These are phyloP conservation scores for Saccharomyces hybrid DNA, from an alignment of 1,139 yeast genomes.

Conservation along the genomic window DNA sequence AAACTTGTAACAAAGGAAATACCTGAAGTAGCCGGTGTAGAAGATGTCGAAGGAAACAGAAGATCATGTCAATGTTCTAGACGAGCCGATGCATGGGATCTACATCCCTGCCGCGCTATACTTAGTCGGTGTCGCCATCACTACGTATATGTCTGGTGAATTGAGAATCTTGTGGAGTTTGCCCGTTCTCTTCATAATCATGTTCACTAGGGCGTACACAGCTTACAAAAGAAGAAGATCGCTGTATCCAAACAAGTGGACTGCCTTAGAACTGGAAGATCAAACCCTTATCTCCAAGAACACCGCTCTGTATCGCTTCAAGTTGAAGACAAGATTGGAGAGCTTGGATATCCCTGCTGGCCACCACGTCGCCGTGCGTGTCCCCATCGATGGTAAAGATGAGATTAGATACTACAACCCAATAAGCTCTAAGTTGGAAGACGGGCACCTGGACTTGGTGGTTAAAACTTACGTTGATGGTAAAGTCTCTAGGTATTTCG, in stretches of 20 bases:
- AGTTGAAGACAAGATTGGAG: slow-evolving; percentile 52
- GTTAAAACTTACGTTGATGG: slow-evolving; percentile 70
- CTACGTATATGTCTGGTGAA: slow-evolving; percentile 37
- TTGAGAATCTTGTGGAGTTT: slow-evolving; percentile 42
- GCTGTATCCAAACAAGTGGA: slow-evolving; percentile 48
- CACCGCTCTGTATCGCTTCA: slow-evolving; percentile 67
- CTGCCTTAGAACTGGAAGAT: slow-evolving; percentile 58
- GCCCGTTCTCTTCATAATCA: slow-evolving; percentile 26
- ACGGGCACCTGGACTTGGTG: slow-evolving; percentile 66
- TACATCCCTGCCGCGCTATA: slow-evolving; percentile 59
- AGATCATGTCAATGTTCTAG: slow-evolving; percentile 39
- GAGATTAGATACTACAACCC: slow-evolving; percentile 67
- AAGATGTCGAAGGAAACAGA: slow-evolving; percentile 19
- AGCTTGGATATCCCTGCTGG: slow-evolving; percentile 63
- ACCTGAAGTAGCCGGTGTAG: not conserved
- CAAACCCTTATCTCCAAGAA: slow-evolving; percentile 63
- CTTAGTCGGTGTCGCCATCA: slow-evolving; percentile 52
- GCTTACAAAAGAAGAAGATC: slow-evolving; percentile 44
- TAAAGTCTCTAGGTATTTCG: slow-evolving; percentile 56
- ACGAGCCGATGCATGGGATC: slow-evolving; percentile 64
- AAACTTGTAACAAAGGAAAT: not conserved
- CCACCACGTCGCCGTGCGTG: slow-evolving; percentile 55
- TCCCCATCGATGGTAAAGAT: slow-evolving; percentile 50
- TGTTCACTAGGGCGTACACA: slow-evolving; percentile 40
- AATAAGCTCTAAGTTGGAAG: slow-evolving; percentile 58